A percentile compares a stretch with the other conserved stretches of the same genome.
Evolutionary conservation across 1,139 yeast genomes (phyloP).

Genomic region (Kodamaea anthophila): DNA sequence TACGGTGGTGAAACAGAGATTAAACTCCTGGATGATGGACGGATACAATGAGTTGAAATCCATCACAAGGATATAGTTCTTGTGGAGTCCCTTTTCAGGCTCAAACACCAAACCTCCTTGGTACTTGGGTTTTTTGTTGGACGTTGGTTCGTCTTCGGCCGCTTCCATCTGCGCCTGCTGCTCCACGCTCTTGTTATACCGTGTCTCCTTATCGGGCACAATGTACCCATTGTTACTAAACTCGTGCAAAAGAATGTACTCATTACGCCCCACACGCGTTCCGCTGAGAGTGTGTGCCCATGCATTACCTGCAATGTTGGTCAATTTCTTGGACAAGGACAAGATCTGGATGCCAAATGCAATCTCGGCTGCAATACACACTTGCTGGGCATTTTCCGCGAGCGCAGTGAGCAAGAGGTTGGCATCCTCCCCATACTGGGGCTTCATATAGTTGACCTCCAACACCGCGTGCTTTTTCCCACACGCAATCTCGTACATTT

Average conservation of each 20-base stretch:
- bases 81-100: conserved; percentile 92
- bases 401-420: conserved; percentile 62
- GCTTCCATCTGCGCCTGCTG: conserved; percentile 36
- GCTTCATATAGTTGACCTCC: conserved; percentile 69
- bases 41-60: conserved; percentile 98
- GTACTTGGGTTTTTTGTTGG: conserved; percentile 73
- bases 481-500: conserved; percentile 80
- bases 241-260: conserved; percentile 87
- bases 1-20: conserved; percentile 95
- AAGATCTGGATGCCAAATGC: conserved; percentile 81
- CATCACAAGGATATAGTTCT: conserved; percentile 86
- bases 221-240: conserved; percentile 75
- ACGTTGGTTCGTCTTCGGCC: conserved; percentile 43
- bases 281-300: conserved; percentile 96
- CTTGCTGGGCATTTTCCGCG: conserved; percentile 61
- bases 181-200: conserved; percentile 39
- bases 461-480: conserved; percentile 52
- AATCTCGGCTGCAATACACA: conserved; percentile 68
- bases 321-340: conserved; percentile 84
- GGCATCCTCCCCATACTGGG: conserved; percentile 64
- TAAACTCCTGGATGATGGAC: conserved; percentile 92
- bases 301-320: conserved; percentile 93
- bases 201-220: conserved; percentile 80
- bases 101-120: conserved; percentile 98
- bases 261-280: conserved; percentile 95